Base-by-base conservation (phyloP, 1,284 basidiomycete genomes). In the Cerrena zonata region DNA sequence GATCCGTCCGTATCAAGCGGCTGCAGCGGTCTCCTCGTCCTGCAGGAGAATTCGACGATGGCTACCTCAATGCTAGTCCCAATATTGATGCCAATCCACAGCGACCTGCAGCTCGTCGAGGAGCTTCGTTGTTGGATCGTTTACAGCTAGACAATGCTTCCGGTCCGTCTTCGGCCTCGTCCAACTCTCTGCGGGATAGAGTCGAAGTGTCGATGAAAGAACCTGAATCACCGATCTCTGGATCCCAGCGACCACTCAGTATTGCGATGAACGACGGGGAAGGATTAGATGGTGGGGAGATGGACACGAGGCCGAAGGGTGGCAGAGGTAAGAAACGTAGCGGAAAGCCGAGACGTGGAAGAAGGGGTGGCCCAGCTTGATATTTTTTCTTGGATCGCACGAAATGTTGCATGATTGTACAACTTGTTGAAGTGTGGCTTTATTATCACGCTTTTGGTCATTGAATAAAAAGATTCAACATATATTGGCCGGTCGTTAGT, bases 91-190 rank as follows among this genome's bases (percentile, higher is more conserved):
- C 13, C 11, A 42, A 15, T 45, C 38, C 23, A 5, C 37, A 49
- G n/a, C 26, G 46, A 15, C 51, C 52, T 3, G 10, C 18, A 26
- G 37, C 47, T 18, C 45, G 38, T 19, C 50, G 54, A 7, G 56
- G 54, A 7, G 50, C 46, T 2, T 58, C 56, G n/a, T 43, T 58
- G 26, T 45, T 58, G 21, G 56, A 58, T 21, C 48, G 56, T 18
- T 39, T 58, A 15, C 30, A 46, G n/a, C 45, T 54, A 24, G 50
- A 49, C 21, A 30, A 24, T 3, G 45, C 54, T 1, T 41, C 53
- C 2, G 1, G 24, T 3, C 24, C 5, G 4, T 13, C 41, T 15
- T 43, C 45, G 5, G 19, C 46, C 12, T 13, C 39, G 2, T 21
- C 49, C 24, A 34, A 42, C 15, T 49, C 56, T 4, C 41, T 55